Conservation (phyloP, 2,329 filamentous ascomycete species). For the Penicillium sp. region DNA sequence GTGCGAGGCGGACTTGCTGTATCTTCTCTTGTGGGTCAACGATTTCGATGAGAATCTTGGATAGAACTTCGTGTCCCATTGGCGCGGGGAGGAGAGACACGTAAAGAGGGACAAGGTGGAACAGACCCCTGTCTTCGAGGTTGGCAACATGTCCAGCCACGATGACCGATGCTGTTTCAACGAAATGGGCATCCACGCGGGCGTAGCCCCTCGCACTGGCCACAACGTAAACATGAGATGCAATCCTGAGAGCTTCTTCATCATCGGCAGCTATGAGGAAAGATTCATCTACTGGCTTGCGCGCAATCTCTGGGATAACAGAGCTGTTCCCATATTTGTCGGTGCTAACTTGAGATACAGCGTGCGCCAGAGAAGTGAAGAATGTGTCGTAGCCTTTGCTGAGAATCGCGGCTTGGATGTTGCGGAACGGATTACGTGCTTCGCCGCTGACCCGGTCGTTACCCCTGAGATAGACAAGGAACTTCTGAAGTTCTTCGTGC, state of each 20-base stretch:
- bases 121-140: slow-evolving; percentile 68
- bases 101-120: slow-evolving; percentile 82
- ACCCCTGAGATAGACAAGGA: slow-evolving; percentile 37
- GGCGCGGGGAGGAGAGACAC: slow-evolving; percentile 71
- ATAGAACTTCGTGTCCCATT: slow-evolving; percentile 69
- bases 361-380: slow-evolving; percentile 43
- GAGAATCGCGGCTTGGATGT: slow-evolving; percentile 46
- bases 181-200: slow-evolving; percentile 52
- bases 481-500: slow-evolving; percentile 40
- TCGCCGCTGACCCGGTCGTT: slow-evolving; percentile 41
- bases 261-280: slow-evolving; percentile 43
- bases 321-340: slow-evolving; percentile 28
- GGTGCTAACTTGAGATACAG: slow-evolving; percentile 38
- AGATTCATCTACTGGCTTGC: slow-evolving; percentile 55
- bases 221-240: slow-evolving; percentile 66
- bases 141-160: slow-evolving; percentile 80
- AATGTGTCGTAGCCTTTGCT: slow-evolving; percentile 44
- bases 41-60: slow-evolving; percentile 73
- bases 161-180: slow-evolving; percentile 64
- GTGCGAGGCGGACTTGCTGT: slow-evolving; percentile 71
- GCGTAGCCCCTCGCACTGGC: slow-evolving; percentile 60
- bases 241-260: slow-evolving; percentile 65
- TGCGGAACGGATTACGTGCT: slow-evolving; percentile 46
- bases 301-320: slow-evolving; percentile 43
- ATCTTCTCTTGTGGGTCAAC: slow-evolving; percentile 64